Percentiles rank a stretch among this genome's conserved stretches.
Conservation (phyloP, 345 rosid species). For the Eucalyptus urophylla region DNA sequence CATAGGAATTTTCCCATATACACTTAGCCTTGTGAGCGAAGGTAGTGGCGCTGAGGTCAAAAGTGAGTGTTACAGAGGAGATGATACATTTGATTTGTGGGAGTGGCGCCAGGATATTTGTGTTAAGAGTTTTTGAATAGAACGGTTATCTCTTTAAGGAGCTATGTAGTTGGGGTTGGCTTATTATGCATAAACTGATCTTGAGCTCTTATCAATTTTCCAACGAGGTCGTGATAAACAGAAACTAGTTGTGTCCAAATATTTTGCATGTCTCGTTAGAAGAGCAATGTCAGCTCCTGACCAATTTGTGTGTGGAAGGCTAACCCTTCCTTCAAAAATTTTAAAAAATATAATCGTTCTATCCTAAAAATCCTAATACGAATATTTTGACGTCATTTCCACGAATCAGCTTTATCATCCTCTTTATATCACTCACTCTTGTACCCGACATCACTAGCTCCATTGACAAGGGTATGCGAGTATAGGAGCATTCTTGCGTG, state of each 20-base stretch:
- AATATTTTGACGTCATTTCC: accelerated
- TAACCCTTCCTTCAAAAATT: accelerated
- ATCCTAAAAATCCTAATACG: too few species aligned
- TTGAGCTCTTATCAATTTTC: neutral
- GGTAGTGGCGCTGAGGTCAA: neutral
- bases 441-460: too few species aligned
- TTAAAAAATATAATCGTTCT: too few species aligned
- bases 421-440: neutral
- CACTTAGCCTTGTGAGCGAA: accelerated
- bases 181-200: accelerated
- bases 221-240: accelerated
- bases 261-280: accelerated
- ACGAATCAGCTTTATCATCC: accelerated
- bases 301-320: accelerated
- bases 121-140: neutral
- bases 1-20: neutral
- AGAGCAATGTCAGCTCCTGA: accelerated
- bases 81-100: too few species aligned
- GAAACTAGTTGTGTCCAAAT: neutral
- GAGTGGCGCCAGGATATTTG: neutral
- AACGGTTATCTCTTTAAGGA: accelerated
- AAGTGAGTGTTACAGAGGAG: neutral
- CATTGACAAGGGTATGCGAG: neutral
- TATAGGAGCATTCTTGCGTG: neutral
- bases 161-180: neutral